phyloP scores from a whole-genome alignment of 352 stramenopile species.

The Pythium brachiatum region DNA sequence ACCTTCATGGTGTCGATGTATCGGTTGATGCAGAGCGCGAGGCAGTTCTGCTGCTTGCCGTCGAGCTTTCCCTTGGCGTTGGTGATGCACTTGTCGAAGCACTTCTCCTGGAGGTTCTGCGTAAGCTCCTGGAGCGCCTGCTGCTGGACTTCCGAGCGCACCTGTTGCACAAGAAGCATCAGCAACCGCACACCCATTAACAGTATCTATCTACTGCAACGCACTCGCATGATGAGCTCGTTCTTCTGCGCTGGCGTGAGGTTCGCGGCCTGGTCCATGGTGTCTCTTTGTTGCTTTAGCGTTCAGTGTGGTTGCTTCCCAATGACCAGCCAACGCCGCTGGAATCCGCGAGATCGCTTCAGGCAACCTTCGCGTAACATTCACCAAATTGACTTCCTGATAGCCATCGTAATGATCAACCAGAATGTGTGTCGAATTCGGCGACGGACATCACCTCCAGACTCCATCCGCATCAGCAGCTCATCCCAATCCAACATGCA shows the following conservation, averaged over 20 bases:
- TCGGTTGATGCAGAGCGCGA: constrained; percentile 86
- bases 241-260: constrained; percentile 84
- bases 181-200: not conserved
- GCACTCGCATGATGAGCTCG: constrained; percentile 76
- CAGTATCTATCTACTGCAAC: no score
- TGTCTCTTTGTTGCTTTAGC: constrained; percentile 14
- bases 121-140: constrained; percentile 85
- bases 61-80: constrained; percentile 78
- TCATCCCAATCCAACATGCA: constrained; percentile 44
- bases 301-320: constrained; percentile 2
- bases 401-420: constrained; percentile 14
- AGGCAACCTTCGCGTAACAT: constrained; percentile 25
- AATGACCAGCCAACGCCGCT: constrained; percentile 13
- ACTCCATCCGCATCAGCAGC: not conserved
- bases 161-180: constrained; percentile 26
- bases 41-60: constrained; percentile 90
- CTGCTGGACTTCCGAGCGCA: constrained; percentile 80
- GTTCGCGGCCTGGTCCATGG: constrained; percentile 69
- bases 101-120: constrained; percentile 87
- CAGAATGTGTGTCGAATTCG: constrained; percentile 15
- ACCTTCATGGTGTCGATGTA: constrained; percentile 92
- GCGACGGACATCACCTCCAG: constrained; percentile 1
- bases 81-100: constrained; percentile 89
- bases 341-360: constrained; percentile 4
- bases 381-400: constrained; percentile 16